These are phyloP conservation scores for Zychaea mexicana DNA, from an alignment of 371 early-diverging fungal genomes.

Conservation along the genomic window DNA sequence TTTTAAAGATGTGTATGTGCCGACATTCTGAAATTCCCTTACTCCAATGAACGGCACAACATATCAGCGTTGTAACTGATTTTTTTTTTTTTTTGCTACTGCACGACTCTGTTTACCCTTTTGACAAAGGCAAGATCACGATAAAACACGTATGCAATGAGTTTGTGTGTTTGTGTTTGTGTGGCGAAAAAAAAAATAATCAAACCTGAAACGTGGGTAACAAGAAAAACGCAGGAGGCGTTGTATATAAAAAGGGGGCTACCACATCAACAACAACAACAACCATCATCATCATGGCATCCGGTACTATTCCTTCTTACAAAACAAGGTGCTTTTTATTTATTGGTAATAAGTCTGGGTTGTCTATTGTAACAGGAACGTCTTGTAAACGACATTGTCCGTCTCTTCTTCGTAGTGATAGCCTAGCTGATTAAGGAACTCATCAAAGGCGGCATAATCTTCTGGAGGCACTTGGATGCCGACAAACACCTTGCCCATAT, in stretches of 20 bases:
- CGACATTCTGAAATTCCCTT: too few relatives aligned
- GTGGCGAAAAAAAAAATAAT: background rate
- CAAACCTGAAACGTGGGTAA: background rate
- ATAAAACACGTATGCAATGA: too few relatives aligned
- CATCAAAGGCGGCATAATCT: constrained; percentile 61
- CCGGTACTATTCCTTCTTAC: too few relatives aligned
- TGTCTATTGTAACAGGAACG: constrained; percentile 55
- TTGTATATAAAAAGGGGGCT: too few relatives aligned
- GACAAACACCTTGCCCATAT: constrained; percentile 89
- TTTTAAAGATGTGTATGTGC: too few relatives aligned
- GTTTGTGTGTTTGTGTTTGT: background rate
- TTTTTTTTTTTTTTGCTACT: too few relatives aligned
- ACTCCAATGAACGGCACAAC: too few relatives aligned
- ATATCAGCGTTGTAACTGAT: background rate
- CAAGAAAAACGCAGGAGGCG: background rate
- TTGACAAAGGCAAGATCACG: too few relatives aligned
- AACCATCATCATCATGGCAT: too few relatives aligned
- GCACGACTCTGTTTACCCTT: too few relatives aligned
- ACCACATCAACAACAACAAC: too few relatives aligned
- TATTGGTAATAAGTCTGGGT: background rate
- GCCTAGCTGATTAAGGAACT: constrained; percentile 71
- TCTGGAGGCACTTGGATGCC: constrained; percentile 90
- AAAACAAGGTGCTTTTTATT: background rate
- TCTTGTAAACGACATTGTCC: constrained; percentile 81
- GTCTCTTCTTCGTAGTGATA: constrained; percentile 92